A percentile compares a stretch with the other conserved stretches of the same genome.
Evolutionary conservation across 2,329 filamentous ascomycete species (phyloP).

Genomic region (Thielaviopsis cerberus): DNA sequence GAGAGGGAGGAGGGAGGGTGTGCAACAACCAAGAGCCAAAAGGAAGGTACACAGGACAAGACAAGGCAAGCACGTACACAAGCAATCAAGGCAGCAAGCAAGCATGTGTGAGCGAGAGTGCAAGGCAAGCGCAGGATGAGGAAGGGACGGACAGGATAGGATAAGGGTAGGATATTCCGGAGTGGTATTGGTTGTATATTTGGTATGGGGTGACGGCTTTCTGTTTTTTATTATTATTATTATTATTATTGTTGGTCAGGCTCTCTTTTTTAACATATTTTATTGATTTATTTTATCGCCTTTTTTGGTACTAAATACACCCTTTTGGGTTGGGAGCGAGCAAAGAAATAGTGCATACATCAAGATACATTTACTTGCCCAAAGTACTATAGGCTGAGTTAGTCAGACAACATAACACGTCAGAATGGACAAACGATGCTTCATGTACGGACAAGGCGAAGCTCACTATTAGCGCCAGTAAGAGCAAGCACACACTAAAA

Average conservation of each 20-base stretch:
- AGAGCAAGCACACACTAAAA: not conserved
- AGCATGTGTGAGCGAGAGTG: no score
- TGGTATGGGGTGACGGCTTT: not conserved
- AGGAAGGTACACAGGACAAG: conserved; percentile 3
- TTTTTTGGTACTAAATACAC: no score
- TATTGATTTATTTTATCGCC: no score
- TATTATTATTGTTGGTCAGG: not conserved
- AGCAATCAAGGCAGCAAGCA: not conserved
- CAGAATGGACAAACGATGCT: not conserved
- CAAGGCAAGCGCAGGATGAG: not conserved
- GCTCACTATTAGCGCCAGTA: no score
- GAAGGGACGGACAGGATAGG: no score
- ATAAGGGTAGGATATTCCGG: not conserved
- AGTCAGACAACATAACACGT: not conserved
- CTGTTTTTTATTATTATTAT: not conserved
- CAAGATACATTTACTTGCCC: not conserved
- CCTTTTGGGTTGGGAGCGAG: not conserved
- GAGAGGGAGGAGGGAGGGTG: not conserved
- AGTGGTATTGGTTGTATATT: not conserved
- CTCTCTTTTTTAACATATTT: no score
- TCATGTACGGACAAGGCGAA: not conserved
- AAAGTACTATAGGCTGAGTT: not conserved
- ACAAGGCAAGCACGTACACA: not conserved
- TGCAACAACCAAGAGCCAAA: not conserved
- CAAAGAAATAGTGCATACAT: no score